Evolutionary conservation across 139 green algal species (phyloP).

Genomic region (Picochlorum costavermella): DNA sequence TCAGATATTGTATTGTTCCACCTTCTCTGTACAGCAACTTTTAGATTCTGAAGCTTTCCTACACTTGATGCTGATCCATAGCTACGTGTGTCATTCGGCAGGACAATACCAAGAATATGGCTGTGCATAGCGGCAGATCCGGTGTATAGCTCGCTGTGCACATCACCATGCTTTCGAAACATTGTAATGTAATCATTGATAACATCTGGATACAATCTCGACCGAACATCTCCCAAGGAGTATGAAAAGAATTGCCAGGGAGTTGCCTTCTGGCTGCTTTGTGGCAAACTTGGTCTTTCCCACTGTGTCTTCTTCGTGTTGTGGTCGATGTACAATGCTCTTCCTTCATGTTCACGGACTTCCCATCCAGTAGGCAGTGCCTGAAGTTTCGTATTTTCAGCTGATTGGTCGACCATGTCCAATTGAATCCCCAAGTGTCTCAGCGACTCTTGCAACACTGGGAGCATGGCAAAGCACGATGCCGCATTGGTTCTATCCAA

Average conservation of each 20-base stretch:
- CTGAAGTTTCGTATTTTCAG: neutral
- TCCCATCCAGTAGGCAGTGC: constrained; percentile 71
- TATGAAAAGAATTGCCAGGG: constrained; percentile 26
- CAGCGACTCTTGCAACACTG: constrained; percentile 49
- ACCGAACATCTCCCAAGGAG: constrained; percentile 25
- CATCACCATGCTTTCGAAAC: constrained; percentile 71
- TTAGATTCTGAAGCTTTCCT: constrained; percentile 53
- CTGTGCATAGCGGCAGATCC: constrained; percentile 72
- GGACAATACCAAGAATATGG: constrained; percentile 70
- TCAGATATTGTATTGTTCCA: constrained; percentile 65
- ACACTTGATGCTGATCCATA: constrained; percentile 28
- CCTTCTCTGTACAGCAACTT: constrained; percentile 56
- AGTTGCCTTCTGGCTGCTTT: neutral
- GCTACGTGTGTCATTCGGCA: constrained; percentile 30
- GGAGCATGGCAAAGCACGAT: constrained; percentile 73
- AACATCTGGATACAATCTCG: constrained; percentile 29
- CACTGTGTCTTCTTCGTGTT: constrained; percentile 81
- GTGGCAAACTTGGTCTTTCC: constrained; percentile 37
- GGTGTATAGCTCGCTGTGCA: constrained; percentile 93
- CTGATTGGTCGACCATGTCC: constrained; percentile 6
- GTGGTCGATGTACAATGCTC: constrained; percentile 94
- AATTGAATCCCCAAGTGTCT: constrained; percentile 55
- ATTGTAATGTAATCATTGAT: constrained; percentile 47
- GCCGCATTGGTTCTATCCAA: constrained; percentile 96
- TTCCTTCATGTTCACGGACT: constrained; percentile 63